Percentiles rank a stretch among this genome's conserved stretches.
Evolutionary conservation across 208 protist species (phyloP).

Genomic region (Tetramitus jugosus): DNA sequence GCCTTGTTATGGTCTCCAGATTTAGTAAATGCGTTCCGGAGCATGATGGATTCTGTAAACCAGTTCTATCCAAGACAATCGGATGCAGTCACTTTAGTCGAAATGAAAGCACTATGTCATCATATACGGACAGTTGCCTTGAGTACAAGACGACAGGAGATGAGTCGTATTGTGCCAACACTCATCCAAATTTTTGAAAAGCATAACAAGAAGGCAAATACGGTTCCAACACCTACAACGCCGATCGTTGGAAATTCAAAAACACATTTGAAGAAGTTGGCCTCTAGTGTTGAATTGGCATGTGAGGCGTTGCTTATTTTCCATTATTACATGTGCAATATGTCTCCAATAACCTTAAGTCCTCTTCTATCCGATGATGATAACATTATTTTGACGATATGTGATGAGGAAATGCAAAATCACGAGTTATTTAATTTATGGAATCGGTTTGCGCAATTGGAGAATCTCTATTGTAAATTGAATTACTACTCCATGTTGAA

Average conservation of each 20-base stretch:
- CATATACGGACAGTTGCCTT: background rate
- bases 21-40: background rate
- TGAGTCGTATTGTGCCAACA: background rate
- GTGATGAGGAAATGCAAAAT: background rate
- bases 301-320: background rate
- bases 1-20: background rate
- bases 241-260: background rate
- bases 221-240: background rate
- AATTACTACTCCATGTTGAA: background rate
- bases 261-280: background rate
- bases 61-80: background rate
- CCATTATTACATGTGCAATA: background rate
- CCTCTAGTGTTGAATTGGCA: background rate
- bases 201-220: background rate
- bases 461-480: background rate
- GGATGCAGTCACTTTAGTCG: background rate
- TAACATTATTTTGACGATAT: background rate
- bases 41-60: background rate
- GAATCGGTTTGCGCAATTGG: background rate
- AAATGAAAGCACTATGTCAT: constrained; percentile 14
- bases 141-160: background rate
- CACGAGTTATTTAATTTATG: background rate
- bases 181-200: background rate
- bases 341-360: background rate
- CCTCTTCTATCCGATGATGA: background rate